Evolutionary conservation across 1,284 basidiomycete genomes (phyloP).

Genomic region (Prillingera fragicola): DNA sequence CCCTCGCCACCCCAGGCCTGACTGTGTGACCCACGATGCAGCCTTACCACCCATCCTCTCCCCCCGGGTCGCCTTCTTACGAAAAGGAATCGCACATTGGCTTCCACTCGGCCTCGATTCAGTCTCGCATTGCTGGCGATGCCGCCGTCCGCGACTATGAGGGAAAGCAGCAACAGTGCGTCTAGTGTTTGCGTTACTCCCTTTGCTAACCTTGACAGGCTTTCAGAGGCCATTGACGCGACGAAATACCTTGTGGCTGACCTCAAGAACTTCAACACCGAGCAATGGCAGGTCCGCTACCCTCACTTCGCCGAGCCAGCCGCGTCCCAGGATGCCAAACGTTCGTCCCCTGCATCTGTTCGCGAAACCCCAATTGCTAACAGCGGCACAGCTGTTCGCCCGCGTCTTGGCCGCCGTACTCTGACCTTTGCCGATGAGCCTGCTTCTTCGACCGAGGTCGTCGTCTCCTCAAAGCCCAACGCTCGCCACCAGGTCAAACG

Average conservation of each 20-base stretch:
- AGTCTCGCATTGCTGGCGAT: conserved; percentile 35
- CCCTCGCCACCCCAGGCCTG: neutral
- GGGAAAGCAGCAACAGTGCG: conserved; percentile 44
- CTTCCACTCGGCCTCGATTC: conserved; percentile 23
- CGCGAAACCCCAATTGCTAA: neutral
- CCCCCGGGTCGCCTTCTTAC: conserved; percentile 31
- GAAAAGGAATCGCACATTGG: conserved; percentile 45
- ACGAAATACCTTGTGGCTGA: conserved; percentile 66
- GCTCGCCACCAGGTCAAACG: conserved; percentile 53
- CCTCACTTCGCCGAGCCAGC: conserved; percentile 52
- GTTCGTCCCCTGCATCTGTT: neutral
- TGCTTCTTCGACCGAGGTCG: conserved; percentile 59
- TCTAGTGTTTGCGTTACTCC: conserved; percentile 1
- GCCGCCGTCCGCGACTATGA: conserved; percentile 45
- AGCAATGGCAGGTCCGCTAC: conserved; percentile 81
- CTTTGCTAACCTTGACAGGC: conserved; percentile 49
- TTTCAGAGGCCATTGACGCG: conserved; percentile 67
- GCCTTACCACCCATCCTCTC: conserved; percentile 28
- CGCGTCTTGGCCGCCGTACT: conserved; percentile 55
- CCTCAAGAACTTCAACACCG: conserved; percentile 74
- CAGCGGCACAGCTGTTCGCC: conserved; percentile 47
- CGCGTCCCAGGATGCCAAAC: conserved; percentile 29
- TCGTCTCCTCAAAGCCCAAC: conserved; percentile 52
- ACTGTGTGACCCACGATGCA: conserved; percentile 38
- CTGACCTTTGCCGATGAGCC: conserved; percentile 80